Percentiles rank a stretch among this genome's conserved stretches.
Conservation (phyloP, 148 eudicot genomes). For the Chenopodium berlandieri region DNA sequence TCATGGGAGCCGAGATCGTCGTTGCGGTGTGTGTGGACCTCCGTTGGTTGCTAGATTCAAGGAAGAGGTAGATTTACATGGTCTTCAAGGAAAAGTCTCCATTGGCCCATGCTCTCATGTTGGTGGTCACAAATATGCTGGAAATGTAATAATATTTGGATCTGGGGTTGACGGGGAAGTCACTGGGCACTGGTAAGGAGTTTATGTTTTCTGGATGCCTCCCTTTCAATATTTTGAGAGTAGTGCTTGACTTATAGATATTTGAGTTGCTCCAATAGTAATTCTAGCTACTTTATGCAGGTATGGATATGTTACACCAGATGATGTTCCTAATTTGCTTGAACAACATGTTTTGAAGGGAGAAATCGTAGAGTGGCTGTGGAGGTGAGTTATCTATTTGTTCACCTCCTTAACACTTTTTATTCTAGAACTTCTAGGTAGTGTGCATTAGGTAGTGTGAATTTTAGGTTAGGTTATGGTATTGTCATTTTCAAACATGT, state of each 20-base stretch:
- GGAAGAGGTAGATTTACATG: constrained; percentile 69
- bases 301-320: constrained; percentile 96
- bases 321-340: constrained; percentile 79
- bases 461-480: neutral
- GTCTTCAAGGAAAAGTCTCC: constrained; percentile 76
- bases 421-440: neutral
- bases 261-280: constrained; percentile 7
- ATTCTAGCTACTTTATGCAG: constrained; percentile 34
- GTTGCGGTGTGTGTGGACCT: constrained; percentile 99
- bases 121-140: constrained; percentile 97
- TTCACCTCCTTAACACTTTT: neutral
- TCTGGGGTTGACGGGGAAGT: constrained; percentile 50
- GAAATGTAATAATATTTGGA: constrained; percentile 92
- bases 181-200: constrained; percentile 82
- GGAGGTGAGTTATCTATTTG: constrained; percentile 62
- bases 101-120: constrained; percentile 95
- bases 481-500: neutral
- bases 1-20: constrained; percentile 90
- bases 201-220: constrained; percentile 12
- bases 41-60: constrained; percentile 68
- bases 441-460: neutral
- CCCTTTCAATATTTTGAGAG: constrained; percentile 2
- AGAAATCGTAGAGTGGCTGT: constrained; percentile 77
- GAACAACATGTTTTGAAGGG: constrained; percentile 83
- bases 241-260: neutral